A percentile compares a stretch with the other conserved stretches of the same genome.
phyloP scores from a whole-genome alignment of 306 rosid genomes.

The Malus domestica region DNA sequence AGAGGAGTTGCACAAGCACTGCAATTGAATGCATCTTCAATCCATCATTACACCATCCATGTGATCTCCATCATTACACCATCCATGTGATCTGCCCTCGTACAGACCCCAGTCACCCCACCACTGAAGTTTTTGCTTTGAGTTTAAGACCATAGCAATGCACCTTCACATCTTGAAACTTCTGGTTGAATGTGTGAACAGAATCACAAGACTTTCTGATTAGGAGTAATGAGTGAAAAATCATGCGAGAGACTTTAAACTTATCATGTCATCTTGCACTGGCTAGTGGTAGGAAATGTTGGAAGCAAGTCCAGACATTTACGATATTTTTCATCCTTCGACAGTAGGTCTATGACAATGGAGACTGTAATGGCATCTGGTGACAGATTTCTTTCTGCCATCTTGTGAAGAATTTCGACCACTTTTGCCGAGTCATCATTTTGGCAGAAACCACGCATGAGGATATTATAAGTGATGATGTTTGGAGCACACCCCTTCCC shows the following conservation, averaged over 20 bases:
- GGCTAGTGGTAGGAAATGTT: conserved; percentile 16
- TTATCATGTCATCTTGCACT: neutral
- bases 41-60: neutral
- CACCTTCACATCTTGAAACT: neutral
- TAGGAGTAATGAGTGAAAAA: neutral
- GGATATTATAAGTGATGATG: conserved; percentile 21
- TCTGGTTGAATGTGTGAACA: conserved; percentile 3
- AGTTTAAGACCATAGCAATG: neutral
- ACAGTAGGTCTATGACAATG: conserved; percentile 28
- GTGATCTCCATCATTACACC: neutral
- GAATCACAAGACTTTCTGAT: neutral
- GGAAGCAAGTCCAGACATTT: conserved; percentile 37
- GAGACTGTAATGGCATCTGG: conserved; percentile 28
- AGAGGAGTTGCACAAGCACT: neutral
- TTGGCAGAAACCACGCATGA: conserved; percentile 34
- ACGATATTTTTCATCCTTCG: conserved; percentile 23
- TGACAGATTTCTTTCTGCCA: conserved; percentile 23
- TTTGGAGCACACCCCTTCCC: conserved; percentile 35
- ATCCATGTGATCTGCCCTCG: neutral
- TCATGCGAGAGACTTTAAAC: neutral
- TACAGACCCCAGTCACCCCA: neutral
- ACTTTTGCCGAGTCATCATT: conserved; percentile 24
- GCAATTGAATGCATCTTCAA: neutral
- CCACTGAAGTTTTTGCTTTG: neutral
- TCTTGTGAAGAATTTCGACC: conserved; percentile 41